Percentiles rank a stretch among this genome's conserved stretches.
phyloP scores from a whole-genome alignment of 768 basidiomycete genomes.

The Auricularia sp. region DNA sequence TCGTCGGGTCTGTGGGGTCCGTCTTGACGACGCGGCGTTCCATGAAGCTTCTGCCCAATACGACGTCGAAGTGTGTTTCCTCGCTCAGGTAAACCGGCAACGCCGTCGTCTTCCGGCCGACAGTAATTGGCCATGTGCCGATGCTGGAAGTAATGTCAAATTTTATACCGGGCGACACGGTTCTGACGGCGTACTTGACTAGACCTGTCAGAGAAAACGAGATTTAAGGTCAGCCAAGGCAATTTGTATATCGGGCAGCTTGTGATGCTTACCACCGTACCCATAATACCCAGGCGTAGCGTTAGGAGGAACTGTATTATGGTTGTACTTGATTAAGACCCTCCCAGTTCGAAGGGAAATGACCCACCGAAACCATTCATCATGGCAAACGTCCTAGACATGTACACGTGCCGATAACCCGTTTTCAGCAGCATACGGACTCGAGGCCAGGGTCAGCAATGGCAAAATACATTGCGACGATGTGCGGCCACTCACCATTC shows the following conservation, averaged over 20 bases:
- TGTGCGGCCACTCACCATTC: slow-evolving; percentile 45
- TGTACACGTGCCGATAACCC: slow-evolving; percentile 90
- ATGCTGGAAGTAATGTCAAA: slow-evolving; percentile 29
- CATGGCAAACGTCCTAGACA: slow-evolving; percentile 87
- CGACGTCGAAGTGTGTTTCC: slow-evolving; percentile 92
- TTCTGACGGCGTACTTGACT: slow-evolving; percentile 37
- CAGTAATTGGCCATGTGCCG: slow-evolving; percentile 79
- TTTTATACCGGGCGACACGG: slow-evolving; percentile 2
- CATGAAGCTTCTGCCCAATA: slow-evolving; percentile 62
- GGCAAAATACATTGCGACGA: not conserved
- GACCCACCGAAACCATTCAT: slow-evolving; percentile 59
- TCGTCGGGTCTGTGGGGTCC: slow-evolving; percentile 76
- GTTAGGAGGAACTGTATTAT: slow-evolving; percentile 48
- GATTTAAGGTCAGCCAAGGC: slow-evolving; percentile 4
- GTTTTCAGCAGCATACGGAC: slow-evolving; percentile 90
- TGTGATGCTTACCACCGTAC: slow-evolving; percentile 51
- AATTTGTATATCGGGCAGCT: not conserved
- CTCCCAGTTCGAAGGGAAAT: not conserved
- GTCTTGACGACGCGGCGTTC: slow-evolving; percentile 65
- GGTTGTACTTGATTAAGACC: not conserved
- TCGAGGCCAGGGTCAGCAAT: slow-evolving; percentile 19
- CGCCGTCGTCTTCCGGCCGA: slow-evolving; percentile 29
- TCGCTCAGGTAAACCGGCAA: slow-evolving; percentile 79
- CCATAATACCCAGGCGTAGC: slow-evolving; percentile 87
- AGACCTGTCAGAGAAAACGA: slow-evolving; percentile 21